Evolutionary conservation across 768 basidiomycete species (phyloP), one percentile per base, ranked within the genome.

Genomic region (Phlebiopsis gigantea): DNA sequence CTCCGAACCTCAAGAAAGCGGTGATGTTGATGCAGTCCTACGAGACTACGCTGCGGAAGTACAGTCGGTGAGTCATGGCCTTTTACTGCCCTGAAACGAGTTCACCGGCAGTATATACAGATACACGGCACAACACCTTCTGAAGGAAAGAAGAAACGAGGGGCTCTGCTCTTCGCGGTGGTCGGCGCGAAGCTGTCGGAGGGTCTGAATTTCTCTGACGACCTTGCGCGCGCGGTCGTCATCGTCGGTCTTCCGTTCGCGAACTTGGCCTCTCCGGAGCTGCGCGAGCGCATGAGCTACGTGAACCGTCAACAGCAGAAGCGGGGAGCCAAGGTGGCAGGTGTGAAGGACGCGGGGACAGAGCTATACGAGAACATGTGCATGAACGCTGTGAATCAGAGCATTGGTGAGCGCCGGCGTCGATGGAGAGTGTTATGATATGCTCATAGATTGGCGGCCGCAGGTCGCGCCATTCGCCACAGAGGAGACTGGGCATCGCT

Each of bases 161-260:
- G 93, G 15, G 91, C 92, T 2, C 69, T 99, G 39, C 74, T 99
- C 4, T 87, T 98, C 55, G 96, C 97, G 1, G 97, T 98, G 9
- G 87, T 98, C 25, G 95, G 95, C 17, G 96, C 94, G 25, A 98
- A 98, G 68, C 79, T 99, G n/a, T 95, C 93, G 0, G 97, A 99
- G 72, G 96, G 95, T 7, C 76, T 83, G 59, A 82, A 83, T 67
- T 82, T 82, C 63, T 65, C 75, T 0, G 72, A 76, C 61, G 67
- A 73, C 48, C 66, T 72, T 25, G 93, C 94, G 2, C 86, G 94
- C 28, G 88, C 85, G 10, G 91, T 97, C 22, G 75, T 94, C 28
- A 81, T 95, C 57, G 78, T 96, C 46, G 97, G 97, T 2, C 79
- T 99, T 3, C 96, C 96, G 0, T 99, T 93, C 69, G 87, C 96